These are phyloP conservation scores for Hymenoscyphus infarciens DNA, from an alignment of 2,329 filamentous ascomycete genomes.

Conservation along the genomic window DNA sequence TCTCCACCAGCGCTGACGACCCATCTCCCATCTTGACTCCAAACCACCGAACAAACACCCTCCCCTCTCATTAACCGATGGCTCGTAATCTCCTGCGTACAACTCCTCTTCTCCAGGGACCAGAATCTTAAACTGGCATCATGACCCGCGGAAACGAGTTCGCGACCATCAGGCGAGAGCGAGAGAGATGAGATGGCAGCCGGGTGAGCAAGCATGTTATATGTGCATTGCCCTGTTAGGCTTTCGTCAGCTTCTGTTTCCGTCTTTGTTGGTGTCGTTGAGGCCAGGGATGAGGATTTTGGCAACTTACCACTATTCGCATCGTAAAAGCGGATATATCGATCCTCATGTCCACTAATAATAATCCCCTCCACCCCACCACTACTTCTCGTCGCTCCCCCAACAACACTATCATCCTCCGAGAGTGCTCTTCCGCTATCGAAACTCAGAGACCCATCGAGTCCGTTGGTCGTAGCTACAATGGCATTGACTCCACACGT, in stretches of 20 bases:
- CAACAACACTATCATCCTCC: constrained; percentile 72
- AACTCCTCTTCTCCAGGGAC: constrained; percentile 92
- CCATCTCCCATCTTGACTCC: constrained; percentile 93
- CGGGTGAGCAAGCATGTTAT: constrained; percentile 96
- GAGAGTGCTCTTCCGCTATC: constrained; percentile 61
- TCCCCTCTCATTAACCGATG: constrained; percentile 95
- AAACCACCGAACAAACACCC: constrained; percentile 89
- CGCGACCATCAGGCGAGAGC: constrained; percentile 86
- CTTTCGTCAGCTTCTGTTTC: neutral
- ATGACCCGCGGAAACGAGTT: constrained; percentile 93
- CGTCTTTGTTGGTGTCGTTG: too few relatives aligned
- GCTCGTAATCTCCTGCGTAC: constrained; percentile 90
- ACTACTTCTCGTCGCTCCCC: constrained; percentile 74
- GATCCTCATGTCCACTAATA: constrained; percentile 94
- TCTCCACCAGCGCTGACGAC: constrained; percentile 94
- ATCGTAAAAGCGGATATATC: constrained; percentile 95
- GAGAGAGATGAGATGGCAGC: constrained; percentile 89
- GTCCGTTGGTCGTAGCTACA: constrained; percentile 77
- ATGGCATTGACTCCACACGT: constrained; percentile 86
- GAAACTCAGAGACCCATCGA: constrained; percentile 60
- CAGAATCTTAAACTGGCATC: constrained; percentile 95
- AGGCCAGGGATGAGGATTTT: too few relatives aligned
- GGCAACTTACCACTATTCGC: constrained; percentile 97
- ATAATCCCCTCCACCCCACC: constrained; percentile 88
- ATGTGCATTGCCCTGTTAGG: constrained; percentile 89